Conservation (phyloP, 805 yeast species). For the Tetrapisispora arboricola region DNA sequence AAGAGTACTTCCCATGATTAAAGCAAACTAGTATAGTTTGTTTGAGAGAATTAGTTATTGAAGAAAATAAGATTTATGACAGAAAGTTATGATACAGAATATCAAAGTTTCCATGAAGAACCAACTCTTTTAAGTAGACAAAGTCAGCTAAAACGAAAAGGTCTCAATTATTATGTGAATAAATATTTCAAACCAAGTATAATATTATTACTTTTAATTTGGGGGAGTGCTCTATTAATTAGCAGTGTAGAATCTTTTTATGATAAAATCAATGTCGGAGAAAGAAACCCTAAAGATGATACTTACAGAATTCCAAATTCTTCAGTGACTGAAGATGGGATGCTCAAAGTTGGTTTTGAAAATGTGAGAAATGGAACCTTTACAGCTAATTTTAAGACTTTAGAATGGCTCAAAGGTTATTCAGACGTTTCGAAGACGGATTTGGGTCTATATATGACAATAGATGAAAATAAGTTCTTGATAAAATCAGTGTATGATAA, state of each 20-base stretch:
- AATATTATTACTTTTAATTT: constrained; percentile 10
- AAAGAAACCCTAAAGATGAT: not conserved
- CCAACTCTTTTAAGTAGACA: constrained; percentile 2
- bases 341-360: constrained; percentile 30
- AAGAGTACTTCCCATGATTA: no score
- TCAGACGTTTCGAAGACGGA: constrained; percentile 43
- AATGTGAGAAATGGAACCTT: constrained; percentile 48
- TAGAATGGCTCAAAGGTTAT: constrained; percentile 59
- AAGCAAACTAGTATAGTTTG: no score
- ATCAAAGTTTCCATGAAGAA: constrained; percentile 13
- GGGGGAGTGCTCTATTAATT: constrained; percentile 17
- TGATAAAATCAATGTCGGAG: not conserved
- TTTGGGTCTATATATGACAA: constrained; percentile 56
- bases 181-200: constrained; percentile 10
- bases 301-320: not conserved
- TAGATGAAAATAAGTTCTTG: constrained; percentile 38
- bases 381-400: constrained; percentile 38
- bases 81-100: not conserved
- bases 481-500: constrained; percentile 38
- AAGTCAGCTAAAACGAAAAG: constrained; percentile 3
- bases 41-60: no score
- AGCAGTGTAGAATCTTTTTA: constrained; percentile 5
- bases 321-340: constrained; percentile 12
- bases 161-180: constrained; percentile 1
- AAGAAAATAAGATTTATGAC: not conserved